Base-by-base conservation (phyloP, 83 land plant genomes). In the Thuja plicata region DNA sequence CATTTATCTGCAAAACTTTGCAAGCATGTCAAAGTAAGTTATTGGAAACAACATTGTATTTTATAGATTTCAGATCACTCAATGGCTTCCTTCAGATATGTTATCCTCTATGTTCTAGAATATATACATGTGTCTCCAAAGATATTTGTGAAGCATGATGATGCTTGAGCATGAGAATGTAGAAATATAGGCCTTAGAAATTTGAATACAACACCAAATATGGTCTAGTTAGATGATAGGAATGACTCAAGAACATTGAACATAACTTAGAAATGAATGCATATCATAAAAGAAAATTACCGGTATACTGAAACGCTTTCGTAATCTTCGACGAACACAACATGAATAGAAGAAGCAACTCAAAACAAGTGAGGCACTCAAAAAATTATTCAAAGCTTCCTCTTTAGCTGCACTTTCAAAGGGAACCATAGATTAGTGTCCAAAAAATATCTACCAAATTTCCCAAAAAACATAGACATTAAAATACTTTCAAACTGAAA, bases 291-390 rank as follows among this genome's bases (percentile, higher is more conserved):
- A 77, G 55, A 2, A 27, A 87, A 54, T 55, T 93, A 97, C 99
- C 91, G 89, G 90, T 86, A 97, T 97, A 88, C 94, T 94, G 85
- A 94, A 95, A 57, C 88, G 93, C 86, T 93, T 91, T 13, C 99
- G 96, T 48, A 97, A 93, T 88, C 93, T 95, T 84, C 98, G 91
- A 81, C 99, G 94, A 66, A 93, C n/a, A 50, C 98, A 96, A 89
- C 98, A 95, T 38, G 99, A 96, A 89, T 95, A 96, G 88, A 95
- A 97, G 88, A 92, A 97, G 91, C 99, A 97, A 6, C 98, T 91
- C 5, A 95, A 86, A 70, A 96, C 86, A 89, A 97, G 74, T 11
- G 99, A 92, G 87, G 96, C 94, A 77, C 94, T 96, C 92, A 95
- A 90, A 89, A 96, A 87, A 27, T 95, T 93, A 87, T 92, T 92